These are phyloP conservation scores for Ceratobasidium papillatum DNA, from an alignment of 1,284 basidiomycete species.

Conservation along the genomic window DNA sequence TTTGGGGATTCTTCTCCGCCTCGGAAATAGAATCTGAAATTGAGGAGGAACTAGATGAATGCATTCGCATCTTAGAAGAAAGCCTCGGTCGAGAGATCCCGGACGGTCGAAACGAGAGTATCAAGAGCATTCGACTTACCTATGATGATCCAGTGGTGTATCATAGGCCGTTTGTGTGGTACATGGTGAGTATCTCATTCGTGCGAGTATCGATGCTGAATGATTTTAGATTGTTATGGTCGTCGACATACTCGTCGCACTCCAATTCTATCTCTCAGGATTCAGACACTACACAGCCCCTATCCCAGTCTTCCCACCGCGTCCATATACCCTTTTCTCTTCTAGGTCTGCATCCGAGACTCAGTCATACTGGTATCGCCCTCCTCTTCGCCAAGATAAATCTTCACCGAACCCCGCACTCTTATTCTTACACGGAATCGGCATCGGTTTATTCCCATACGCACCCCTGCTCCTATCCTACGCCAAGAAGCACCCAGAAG, in stretches of 20 bases:
- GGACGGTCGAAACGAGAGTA: slow-evolving; percentile 46
- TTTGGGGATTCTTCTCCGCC: slow-evolving; percentile 67
- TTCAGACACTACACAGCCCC: slow-evolving; percentile 63
- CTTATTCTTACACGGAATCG: slow-evolving; percentile 71
- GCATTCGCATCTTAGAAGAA: slow-evolving; percentile 49
- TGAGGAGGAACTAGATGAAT: slow-evolving; percentile 61
- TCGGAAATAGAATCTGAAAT: slow-evolving; percentile 52
- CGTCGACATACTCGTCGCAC: slow-evolving; percentile 60
- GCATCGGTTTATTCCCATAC: slow-evolving; percentile 70
- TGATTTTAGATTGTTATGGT: slow-evolving; percentile 60
- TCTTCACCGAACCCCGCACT: slow-evolving; percentile 56
- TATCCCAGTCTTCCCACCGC: slow-evolving; percentile 61
- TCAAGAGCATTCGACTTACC: slow-evolving; percentile 61
- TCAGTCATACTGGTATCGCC: slow-evolving; percentile 70
- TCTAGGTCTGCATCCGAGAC: slow-evolving; percentile 53
- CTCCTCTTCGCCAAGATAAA: slow-evolving; percentile 47
- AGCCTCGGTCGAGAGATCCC: neutral
- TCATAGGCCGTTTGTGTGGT: slow-evolving; percentile 71
- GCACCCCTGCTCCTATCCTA: slow-evolving; percentile 59
- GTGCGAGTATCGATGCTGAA: neutral
- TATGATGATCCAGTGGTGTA: slow-evolving; percentile 63
- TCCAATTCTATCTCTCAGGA: slow-evolving; percentile 55
- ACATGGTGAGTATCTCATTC: slow-evolving; percentile 57
- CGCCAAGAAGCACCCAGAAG: slow-evolving; percentile 54
- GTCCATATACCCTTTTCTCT: slow-evolving; percentile 60